Evolutionary conservation across 306 rosid species (phyloP), one percentile per base, ranked within the genome.

Genomic region (Argentina anserina): DNA sequence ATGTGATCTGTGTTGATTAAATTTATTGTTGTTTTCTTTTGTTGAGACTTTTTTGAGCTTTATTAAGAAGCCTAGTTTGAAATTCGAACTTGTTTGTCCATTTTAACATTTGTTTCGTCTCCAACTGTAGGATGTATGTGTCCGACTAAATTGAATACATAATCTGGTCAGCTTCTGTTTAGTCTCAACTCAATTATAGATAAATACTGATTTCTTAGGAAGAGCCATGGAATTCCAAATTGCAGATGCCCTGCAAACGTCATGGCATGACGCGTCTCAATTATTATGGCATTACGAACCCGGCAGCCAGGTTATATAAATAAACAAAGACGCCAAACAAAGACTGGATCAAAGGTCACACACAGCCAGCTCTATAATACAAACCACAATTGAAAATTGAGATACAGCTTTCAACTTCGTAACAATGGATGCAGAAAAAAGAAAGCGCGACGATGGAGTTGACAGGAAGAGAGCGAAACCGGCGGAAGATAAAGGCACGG

Each of bases 351-450:
- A 62, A 62, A 28, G 33, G 43, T 62, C 25, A 9, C 21, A 17
- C 17, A 17, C 10, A 34, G 1, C 41, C 17, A 31, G 41, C 41
- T 61, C 43, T 34, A 61, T 62, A 62, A 34, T 5, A 33, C 37
- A 59, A 17, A 13, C 10, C 39, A 10, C 7, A 25, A 9, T 55
- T 11, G 33, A 55, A 25, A 23, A 25, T 25, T 55, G 33, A 55
- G 15, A 25, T 2, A 55, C 61, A 55, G 2, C 0, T 5, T 29
- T 26, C 28, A 9, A 20, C 23, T 29, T 12, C 2, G n/a, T 17
- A 33, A 61, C 10, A 72, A 72, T 73, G 87, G 82, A 66, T 2
- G 46, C 42, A 11, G 81, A 69, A 13, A 86, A 83, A 71, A 77
- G 87, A 47, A 86, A 81, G 66, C 79, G 79, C 12, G 66, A 43